These are phyloP conservation scores for Buddleja alternifolia DNA, from an alignment of 257 asterid genomes.

Conservation along the genomic window DNA sequence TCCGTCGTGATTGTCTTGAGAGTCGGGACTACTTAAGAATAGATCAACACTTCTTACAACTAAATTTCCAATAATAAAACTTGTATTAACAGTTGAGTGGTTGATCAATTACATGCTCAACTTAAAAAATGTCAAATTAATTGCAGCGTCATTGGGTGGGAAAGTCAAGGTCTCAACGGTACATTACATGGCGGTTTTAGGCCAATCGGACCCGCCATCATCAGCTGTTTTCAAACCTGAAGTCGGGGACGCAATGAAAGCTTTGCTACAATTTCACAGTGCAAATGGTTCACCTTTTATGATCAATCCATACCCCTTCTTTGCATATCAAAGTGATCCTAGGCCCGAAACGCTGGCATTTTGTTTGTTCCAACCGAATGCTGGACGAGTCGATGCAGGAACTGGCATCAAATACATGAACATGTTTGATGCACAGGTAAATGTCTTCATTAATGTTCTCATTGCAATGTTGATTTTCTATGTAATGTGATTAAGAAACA, in stretches of 20 bases:
- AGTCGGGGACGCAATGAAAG: constrained; percentile 56
- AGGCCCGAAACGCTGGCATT: constrained; percentile 85
- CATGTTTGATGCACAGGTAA: constrained; percentile 99
- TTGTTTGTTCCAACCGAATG: constrained; percentile 92
- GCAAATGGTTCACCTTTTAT: constrained; percentile 76
- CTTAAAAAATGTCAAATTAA: constrained; percentile 8
- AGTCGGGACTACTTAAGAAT: no score
- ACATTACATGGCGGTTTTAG: constrained; percentile 79
- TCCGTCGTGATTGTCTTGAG: no score
- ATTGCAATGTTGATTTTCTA: neutral
- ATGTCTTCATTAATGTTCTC: neutral
- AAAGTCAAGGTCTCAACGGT: constrained; percentile 90
- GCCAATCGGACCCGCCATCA: constrained; percentile 90
- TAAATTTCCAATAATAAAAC: no score
- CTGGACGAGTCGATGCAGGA: constrained; percentile 77
- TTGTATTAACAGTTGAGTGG: no score
- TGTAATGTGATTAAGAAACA: no score
- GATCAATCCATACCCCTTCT: constrained; percentile 96
- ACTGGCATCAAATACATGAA: constrained; percentile 87
- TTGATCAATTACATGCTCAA: neutral
- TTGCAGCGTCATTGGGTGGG: constrained; percentile 79
- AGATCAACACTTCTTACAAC: no score
- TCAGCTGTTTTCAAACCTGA: constrained; percentile 67
- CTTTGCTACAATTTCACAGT: constrained; percentile 61
- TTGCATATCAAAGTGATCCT: constrained; percentile 88